phyloP scores from a whole-genome alignment of 768 basidiomycete species.

The Boletus rex-veris region DNA sequence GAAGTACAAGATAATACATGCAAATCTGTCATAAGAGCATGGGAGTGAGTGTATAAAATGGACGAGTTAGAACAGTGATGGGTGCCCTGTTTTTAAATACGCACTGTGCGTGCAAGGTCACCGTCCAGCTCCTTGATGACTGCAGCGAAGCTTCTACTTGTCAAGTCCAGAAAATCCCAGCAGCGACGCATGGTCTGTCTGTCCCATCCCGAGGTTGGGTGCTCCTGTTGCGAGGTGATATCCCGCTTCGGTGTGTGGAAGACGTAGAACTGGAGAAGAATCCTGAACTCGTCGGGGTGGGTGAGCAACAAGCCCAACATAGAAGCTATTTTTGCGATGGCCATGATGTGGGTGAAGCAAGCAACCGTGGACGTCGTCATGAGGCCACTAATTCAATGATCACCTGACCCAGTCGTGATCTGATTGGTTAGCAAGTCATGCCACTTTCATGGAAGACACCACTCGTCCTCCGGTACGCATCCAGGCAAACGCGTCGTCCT shows the following conservation, averaged over 20 bases:
- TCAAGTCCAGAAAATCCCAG: conserved; percentile 86
- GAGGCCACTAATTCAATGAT: background rate
- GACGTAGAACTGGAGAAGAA: conserved; percentile 76
- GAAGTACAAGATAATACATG: conserved; percentile 90
- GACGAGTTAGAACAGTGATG: background rate
- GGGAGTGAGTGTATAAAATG: background rate
- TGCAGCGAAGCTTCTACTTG: conserved; percentile 84
- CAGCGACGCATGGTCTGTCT: conserved; percentile 81
- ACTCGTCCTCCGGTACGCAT: conserved; percentile 49
- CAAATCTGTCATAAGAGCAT: conserved; percentile 60
- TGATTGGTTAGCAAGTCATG: background rate
- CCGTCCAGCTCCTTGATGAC: conserved; percentile 97
- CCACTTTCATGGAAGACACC: conserved; percentile 42
- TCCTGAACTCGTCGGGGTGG: conserved; percentile 81
- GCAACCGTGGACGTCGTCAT: too few species aligned
- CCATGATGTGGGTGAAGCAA: conserved; percentile 10
- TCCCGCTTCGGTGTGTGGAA: conserved; percentile 82
- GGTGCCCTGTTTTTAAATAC: conserved; percentile 30
- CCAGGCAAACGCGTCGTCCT: conserved; percentile 33
- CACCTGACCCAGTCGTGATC: conserved; percentile 3
- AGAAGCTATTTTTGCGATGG: conserved; percentile 51
- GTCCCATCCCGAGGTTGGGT: conserved; percentile 83
- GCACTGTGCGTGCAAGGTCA: conserved; percentile 85
- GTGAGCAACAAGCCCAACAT: conserved; percentile 69
- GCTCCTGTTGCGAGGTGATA: conserved; percentile 71